Evolutionary conservation across 495 filamentous ascomycete species (phyloP), one percentile per base, ranked within the genome.

Genomic region (Pseudomonodictys pantanalensis): DNA sequence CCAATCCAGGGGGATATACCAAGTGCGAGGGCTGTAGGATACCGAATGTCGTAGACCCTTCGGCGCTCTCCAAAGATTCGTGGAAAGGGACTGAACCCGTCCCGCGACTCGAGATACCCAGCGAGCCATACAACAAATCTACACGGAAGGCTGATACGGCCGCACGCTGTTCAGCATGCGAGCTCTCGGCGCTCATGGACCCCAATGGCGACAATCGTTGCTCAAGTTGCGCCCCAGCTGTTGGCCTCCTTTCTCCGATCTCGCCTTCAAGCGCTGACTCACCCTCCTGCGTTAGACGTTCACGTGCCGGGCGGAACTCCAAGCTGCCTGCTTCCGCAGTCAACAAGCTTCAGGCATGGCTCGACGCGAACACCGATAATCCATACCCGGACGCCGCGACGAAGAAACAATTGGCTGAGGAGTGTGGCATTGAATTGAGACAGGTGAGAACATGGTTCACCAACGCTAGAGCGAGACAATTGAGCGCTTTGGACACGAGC

Each of bases 361-460:
- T 68, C 1, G 60, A 64, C 35, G 65, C 53, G 1, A 30, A 68
- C 32, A 23, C 35, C 8, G 46, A 64, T 33, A 58, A 68, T 28
- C 65, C 65, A 10, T 68, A 68, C 20, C 65, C 60, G 1, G 49
- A 17, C 43, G 46, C 56, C 18, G 56, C 61, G 32, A 46, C 15
- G 18, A 64, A 64, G 41, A 39, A 41, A 9, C 50, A 60, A 47
- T 30, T 68, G 11, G 60, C 65, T 26, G 44, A 60, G 25, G 46
- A 68, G 25, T 64, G 60, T 38, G 53, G 57, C 17, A 64, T 68
- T 35, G 64, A 60, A 25, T 60, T 64, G 47, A 68, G 61, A 32
- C 65, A 68, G 35, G 59, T 68, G 1, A 57, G 32, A 1, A 64
- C 60, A 9, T 68, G 60, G 60, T 64, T 64, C 25, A 58, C 56